phyloP scores from a whole-genome alignment of 2,329 filamentous ascomycete species.

The Neospermospora avenae region DNA sequence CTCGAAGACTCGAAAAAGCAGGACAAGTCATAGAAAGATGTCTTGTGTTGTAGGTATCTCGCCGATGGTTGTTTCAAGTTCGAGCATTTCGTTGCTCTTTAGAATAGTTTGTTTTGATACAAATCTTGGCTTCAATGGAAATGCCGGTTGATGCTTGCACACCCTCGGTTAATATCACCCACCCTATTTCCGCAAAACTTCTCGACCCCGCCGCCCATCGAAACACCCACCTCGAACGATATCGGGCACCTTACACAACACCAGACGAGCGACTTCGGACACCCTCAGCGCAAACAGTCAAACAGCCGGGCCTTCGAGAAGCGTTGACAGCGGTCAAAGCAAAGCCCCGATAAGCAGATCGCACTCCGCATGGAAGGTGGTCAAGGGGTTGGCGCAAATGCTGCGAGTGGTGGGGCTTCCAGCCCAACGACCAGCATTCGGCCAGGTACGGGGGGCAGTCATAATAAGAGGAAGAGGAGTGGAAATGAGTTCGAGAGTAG shows the following conservation, averaged over 20 bases:
- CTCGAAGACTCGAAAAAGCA: neutral
- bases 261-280: constrained; percentile 29
- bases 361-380: constrained; percentile 26
- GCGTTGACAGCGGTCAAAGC: constrained; percentile 10
- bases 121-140: too few relatives aligned
- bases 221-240: neutral
- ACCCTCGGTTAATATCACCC: neutral
- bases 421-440: constrained; percentile 30
- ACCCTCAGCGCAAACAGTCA: constrained; percentile 21
- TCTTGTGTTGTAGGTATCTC: too few relatives aligned
- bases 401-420: constrained; percentile 27
- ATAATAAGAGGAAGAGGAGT: constrained; percentile 63
- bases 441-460: constrained; percentile 29
- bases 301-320: constrained; percentile 15
- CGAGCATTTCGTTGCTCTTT: too few relatives aligned
- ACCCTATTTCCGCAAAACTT: neutral
- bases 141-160: neutral
- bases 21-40: too few relatives aligned
- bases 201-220: neutral
- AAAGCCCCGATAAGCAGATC: constrained; percentile 10
- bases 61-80: too few relatives aligned
- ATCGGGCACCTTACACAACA: constrained; percentile 2
- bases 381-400: constrained; percentile 17
- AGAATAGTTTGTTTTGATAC: too few relatives aligned
- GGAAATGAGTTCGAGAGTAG: constrained; percentile 54